Percentiles rank a stretch among this genome's conserved stretches.
Evolutionary conservation across 257 asterid species (phyloP).

Genomic region (Nemophila menziesii): DNA sequence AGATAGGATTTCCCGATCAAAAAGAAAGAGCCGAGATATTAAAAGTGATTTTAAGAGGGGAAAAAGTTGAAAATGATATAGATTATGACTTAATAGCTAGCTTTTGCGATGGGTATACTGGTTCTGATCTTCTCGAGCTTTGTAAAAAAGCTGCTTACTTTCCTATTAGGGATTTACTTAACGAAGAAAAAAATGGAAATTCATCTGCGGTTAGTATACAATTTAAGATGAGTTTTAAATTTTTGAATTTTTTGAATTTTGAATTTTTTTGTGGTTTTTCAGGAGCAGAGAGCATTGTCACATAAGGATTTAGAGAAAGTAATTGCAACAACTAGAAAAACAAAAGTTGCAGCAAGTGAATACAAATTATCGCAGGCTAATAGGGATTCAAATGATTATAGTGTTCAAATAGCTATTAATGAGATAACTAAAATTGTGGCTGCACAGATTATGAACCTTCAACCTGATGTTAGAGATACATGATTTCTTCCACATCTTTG

Average conservation of each 20-base stretch:
- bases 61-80: slow-evolving; percentile 50
- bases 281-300: slow-evolving; percentile 65
- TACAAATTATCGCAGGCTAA: slow-evolving; percentile 31
- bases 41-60: slow-evolving; percentile 74
- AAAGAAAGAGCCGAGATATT: slow-evolving; percentile 61
- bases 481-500: neutral
- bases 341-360: slow-evolving; percentile 65
- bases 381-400: slow-evolving; percentile 32
- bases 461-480: slow-evolving; percentile 20
- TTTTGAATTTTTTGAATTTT: neutral
- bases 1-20: slow-evolving; percentile 63
- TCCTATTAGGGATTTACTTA: slow-evolving; percentile 66
- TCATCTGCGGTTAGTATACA: slow-evolving; percentile 32
- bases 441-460: slow-evolving; percentile 44
- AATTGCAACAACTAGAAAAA: slow-evolving; percentile 40
- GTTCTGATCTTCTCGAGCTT: slow-evolving; percentile 85
- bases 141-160: slow-evolving; percentile 91
- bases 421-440: slow-evolving; percentile 45
- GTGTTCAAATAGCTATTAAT: slow-evolving; percentile 36
- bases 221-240: neutral
- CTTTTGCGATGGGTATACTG: slow-evolving; percentile 74
- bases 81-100: slow-evolving; percentile 56
- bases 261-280: neutral
- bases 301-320: slow-evolving; percentile 57
- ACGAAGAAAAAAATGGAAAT: slow-evolving; percentile 58